phyloP scores from a whole-genome alignment of 2,329 filamentous ascomycete genomes.

The Epichloe amarillans region DNA sequence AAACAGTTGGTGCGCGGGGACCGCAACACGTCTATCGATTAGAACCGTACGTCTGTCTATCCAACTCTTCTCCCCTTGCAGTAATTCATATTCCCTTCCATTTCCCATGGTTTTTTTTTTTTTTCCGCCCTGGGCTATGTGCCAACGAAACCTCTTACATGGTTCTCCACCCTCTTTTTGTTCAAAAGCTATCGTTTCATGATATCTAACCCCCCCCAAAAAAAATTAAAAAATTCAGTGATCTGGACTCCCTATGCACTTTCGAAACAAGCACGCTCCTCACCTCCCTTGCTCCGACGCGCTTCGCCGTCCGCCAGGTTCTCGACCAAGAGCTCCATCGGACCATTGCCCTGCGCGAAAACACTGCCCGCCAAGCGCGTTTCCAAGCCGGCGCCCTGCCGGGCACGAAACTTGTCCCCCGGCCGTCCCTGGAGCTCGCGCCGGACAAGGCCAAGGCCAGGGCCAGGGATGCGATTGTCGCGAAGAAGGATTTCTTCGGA shows the following conservation, averaged over 20 bases:
- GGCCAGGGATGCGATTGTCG: conserved; percentile 23
- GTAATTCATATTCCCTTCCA: too few relatives aligned
- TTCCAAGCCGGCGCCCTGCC: conserved; percentile 37
- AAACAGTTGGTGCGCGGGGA: conserved; percentile 44
- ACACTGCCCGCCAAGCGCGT: conserved; percentile 50
- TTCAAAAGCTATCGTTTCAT: background rate
- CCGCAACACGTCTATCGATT: conserved; percentile 77
- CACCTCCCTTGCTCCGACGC: conserved; percentile 53
- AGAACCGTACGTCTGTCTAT: conserved; percentile 65
- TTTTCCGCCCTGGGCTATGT: background rate
- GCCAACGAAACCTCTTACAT: background rate
- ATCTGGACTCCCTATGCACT: conserved; percentile 65
- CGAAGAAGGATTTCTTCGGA: conserved; percentile 80
- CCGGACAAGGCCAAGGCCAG: conserved; percentile 16
- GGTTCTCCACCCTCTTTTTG: conserved; percentile 6
- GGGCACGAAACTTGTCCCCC: conserved; percentile 5
- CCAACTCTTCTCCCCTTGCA: background rate
- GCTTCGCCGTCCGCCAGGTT: conserved; percentile 89
- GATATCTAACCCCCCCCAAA: background rate
- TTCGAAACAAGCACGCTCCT: conserved; percentile 55
- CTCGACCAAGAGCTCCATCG: conserved; percentile 81
- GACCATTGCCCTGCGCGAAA: conserved; percentile 53
- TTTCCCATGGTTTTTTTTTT: background rate
- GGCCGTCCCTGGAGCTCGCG: conserved; percentile 4
- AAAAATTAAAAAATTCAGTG: conserved; percentile 20